A percentile compares a stretch with the other conserved stretches of the same genome.
These are phyloP conservation scores for Leccinum fallax DNA, from an alignment of 1,284 basidiomycete species.

Conservation along the genomic window DNA sequence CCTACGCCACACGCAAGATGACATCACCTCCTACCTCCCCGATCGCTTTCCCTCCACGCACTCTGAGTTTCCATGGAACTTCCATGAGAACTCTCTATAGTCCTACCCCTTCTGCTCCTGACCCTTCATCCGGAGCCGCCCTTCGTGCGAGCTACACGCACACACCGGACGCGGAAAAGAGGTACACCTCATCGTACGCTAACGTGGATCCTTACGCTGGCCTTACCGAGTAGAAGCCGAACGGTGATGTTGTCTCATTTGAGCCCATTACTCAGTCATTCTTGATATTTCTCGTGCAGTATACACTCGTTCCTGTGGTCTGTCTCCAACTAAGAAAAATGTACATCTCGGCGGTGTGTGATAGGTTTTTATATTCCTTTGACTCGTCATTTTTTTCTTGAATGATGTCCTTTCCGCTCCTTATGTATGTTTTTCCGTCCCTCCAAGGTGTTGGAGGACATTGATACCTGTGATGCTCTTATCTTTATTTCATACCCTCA, in stretches of 20 bases:
- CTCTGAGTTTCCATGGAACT: slow-evolving; percentile 25
- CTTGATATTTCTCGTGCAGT: not conserved
- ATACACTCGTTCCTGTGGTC: not conserved
- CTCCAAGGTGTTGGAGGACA: slow-evolving; percentile 14
- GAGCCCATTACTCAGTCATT: not conserved
- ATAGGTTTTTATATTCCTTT: slow-evolving; percentile 4
- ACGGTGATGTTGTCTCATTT: not conserved
- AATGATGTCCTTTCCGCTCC: slow-evolving; percentile 3
- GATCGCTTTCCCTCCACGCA: slow-evolving; percentile 34
- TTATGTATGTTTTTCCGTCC: not conserved
- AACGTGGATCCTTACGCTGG: slow-evolving; percentile 28
- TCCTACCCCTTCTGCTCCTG: slow-evolving; percentile 21
- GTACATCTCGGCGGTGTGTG: slow-evolving; percentile 19
- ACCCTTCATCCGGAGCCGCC: slow-evolving; percentile 2
- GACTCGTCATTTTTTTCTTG: slow-evolving; percentile 1
- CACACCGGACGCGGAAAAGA: slow-evolving; percentile 23
- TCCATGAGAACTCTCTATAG: slow-evolving; percentile 36
- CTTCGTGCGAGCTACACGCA: slow-evolving; percentile 14
- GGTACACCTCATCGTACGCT: slow-evolving; percentile 29
- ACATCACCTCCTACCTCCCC: slow-evolving; percentile 38
- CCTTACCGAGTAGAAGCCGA: slow-evolving; percentile 4
- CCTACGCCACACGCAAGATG: slow-evolving; percentile 63
- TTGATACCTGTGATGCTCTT: slow-evolving; percentile 23
- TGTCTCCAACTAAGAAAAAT: slow-evolving; percentile 9
- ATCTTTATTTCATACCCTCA: slow-evolving; percentile 23